Conservation (phyloP, 2,329 filamentous ascomycete species). For the Capronia americana region DNA sequence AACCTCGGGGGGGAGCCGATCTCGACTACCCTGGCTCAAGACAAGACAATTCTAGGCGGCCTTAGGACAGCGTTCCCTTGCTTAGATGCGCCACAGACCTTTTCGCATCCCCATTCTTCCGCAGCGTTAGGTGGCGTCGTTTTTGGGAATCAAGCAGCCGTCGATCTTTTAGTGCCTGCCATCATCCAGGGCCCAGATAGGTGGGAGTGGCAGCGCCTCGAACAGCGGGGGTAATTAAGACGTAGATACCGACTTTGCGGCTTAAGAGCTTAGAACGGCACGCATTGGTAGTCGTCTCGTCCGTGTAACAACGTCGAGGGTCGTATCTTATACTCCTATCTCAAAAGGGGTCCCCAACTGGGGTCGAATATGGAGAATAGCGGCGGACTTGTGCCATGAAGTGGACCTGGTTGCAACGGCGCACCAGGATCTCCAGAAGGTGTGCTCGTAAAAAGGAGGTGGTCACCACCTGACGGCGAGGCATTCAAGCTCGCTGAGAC, state of each 20-base stretch:
- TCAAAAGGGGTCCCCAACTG: conserved; percentile 19
- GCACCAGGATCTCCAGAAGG: not conserved
- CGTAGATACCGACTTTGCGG: not conserved
- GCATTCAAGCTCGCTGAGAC: not conserved
- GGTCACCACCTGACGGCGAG: not conserved
- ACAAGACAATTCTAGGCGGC: not conserved
- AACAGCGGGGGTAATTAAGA: not conserved
- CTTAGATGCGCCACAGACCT: not conserved
- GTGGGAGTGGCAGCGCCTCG: not conserved
- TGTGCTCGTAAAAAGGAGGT: not conserved
- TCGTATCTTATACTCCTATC: conserved; percentile 3
- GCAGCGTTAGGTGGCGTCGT: not conserved
- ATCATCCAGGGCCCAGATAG: not conserved
- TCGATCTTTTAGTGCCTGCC: not conserved
- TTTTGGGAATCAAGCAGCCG: not conserved
- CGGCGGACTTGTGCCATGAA: not conserved
- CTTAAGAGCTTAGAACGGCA: not conserved
- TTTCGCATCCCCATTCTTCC: not conserved
- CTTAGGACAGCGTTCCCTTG: not conserved
- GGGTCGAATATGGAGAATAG: conserved; percentile 23
- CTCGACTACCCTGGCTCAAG: not conserved
- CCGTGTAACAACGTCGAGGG: not conserved
- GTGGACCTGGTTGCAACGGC: not conserved
- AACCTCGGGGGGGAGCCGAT: not conserved
- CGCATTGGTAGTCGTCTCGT: not conserved